phyloP scores from a whole-genome alignment of 2,329 filamentous ascomycete species.

The Arachnomyces sp. region DNA sequence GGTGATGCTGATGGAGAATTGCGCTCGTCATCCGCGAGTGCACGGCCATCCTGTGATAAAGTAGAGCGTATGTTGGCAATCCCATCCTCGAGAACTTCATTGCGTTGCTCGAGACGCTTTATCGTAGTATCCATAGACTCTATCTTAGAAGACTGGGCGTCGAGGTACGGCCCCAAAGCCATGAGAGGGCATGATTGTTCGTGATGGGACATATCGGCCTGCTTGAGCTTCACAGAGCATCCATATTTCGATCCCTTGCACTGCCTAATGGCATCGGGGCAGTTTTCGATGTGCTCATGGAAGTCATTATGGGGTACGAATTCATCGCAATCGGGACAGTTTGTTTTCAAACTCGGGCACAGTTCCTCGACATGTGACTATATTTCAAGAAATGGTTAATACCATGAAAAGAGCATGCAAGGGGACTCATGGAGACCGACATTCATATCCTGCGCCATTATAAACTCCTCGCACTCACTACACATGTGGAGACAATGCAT shows the following conservation, averaged over 20 bases:
- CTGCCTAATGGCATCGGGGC: slow-evolving; percentile 27
- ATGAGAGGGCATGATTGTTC: slow-evolving; percentile 45
- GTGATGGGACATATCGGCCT: slow-evolving; percentile 35
- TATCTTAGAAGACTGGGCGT: slow-evolving; percentile 36
- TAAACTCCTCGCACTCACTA: slow-evolving; percentile 43
- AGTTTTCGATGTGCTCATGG: slow-evolving; percentile 29
- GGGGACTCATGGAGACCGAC: slow-evolving; percentile 21
- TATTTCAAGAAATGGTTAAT: slow-evolving; percentile 5
- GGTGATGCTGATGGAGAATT: slow-evolving; percentile 9
- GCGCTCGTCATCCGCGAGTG: slow-evolving; percentile 9
- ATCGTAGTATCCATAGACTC: slow-evolving; percentile 39
- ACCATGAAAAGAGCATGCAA: slow-evolving; percentile 1
- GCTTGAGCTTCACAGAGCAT: slow-evolving; percentile 33
- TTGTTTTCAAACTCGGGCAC: slow-evolving; percentile 29
- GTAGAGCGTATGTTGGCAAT: slow-evolving; percentile 35
- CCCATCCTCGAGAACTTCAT: slow-evolving; percentile 41
- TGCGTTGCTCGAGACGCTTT: slow-evolving; percentile 38
- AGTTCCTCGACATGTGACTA: slow-evolving; percentile 31
- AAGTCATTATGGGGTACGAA: slow-evolving; percentile 26
- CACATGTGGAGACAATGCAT: slow-evolving; percentile 48
- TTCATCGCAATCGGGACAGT: slow-evolving; percentile 31
- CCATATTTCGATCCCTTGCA: slow-evolving; percentile 37
- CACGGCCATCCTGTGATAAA: slow-evolving; percentile 25
- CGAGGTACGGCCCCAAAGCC: slow-evolving; percentile 37
- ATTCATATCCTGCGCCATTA: slow-evolving; percentile 50